Conservation (phyloP, 129 eudicot genomes). For the Lonicera japonica region DNA sequence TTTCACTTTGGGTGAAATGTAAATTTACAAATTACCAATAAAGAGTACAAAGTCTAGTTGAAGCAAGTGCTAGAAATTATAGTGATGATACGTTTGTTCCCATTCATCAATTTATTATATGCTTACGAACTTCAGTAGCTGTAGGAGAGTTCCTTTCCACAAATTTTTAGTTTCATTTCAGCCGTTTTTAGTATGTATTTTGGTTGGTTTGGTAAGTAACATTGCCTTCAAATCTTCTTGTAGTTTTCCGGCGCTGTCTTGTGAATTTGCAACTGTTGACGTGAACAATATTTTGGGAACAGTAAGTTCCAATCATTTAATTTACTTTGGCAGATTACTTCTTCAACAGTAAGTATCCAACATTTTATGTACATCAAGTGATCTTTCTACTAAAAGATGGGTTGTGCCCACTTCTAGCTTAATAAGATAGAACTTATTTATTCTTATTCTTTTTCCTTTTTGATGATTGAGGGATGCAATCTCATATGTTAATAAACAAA, state of each 20-base stretch:
- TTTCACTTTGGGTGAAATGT: not conserved
- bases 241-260: constrained; percentile 94
- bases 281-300: constrained; percentile 97
- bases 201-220: constrained; percentile 3
- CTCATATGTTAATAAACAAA: too few relatives aligned
- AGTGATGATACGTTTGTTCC: not conserved
- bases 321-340: constrained; percentile 2
- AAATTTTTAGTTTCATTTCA: not conserved
- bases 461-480: too few relatives aligned
- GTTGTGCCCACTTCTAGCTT: constrained; percentile 4
- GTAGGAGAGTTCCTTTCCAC: not conserved
- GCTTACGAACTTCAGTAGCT: not conserved
- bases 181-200: not conserved
- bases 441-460: too few relatives aligned
- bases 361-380: not conserved
- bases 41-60: too few relatives aligned
- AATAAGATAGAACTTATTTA: not conserved
- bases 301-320: constrained; percentile 45
- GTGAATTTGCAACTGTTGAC: constrained; percentile 97
- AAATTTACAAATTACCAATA: too few relatives aligned
- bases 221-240: constrained; percentile 13
- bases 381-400: not conserved
- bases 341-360: not conserved
- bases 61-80: too few relatives aligned
- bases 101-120: not conserved